A percentile compares a stretch with the other conserved stretches of the same genome.
phyloP scores from a whole-genome alignment of 805 yeast species.

The Vanderwaltozyma yarrowii region DNA sequence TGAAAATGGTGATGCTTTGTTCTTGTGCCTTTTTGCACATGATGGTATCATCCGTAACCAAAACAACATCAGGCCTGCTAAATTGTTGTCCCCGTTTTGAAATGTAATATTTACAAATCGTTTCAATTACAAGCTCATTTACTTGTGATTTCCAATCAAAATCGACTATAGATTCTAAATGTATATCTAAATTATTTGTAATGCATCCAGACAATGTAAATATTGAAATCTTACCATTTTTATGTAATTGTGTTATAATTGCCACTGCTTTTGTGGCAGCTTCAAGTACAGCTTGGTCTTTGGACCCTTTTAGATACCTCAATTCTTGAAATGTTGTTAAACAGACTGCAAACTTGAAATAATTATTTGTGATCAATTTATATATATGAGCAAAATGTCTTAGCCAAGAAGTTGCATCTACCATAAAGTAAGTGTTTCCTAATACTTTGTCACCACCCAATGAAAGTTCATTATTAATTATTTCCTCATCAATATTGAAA shows the following conservation, averaged over 20 bases:
- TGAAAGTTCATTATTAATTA: too few relatives aligned
- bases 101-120: constrained; percentile 33
- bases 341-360: constrained; percentile 54
- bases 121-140: constrained; percentile 53
- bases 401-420: constrained; percentile 73
- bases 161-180: constrained; percentile 61
- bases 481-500: too few relatives aligned
- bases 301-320: constrained; percentile 55
- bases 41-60: constrained; percentile 65
- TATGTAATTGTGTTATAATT: constrained; percentile 53
- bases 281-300: constrained; percentile 65
- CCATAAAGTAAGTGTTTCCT: constrained; percentile 41
- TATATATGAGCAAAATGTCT: constrained; percentile 68
- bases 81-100: constrained; percentile 4
- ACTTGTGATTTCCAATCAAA: constrained; percentile 61
- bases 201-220: constrained; percentile 57
- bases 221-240: constrained; percentile 45
- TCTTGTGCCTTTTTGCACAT: constrained; percentile 42
- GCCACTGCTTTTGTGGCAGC: constrained; percentile 74
- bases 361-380: constrained; percentile 50
- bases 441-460: too few relatives aligned
- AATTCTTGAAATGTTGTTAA: constrained; percentile 69
- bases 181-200: constrained; percentile 58
- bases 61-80: constrained; percentile 28
- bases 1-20: constrained; percentile 22